These are phyloP conservation scores for Eugenia klotzschiana DNA, from an alignment of 441 rosid genomes.

Conservation along the genomic window DNA sequence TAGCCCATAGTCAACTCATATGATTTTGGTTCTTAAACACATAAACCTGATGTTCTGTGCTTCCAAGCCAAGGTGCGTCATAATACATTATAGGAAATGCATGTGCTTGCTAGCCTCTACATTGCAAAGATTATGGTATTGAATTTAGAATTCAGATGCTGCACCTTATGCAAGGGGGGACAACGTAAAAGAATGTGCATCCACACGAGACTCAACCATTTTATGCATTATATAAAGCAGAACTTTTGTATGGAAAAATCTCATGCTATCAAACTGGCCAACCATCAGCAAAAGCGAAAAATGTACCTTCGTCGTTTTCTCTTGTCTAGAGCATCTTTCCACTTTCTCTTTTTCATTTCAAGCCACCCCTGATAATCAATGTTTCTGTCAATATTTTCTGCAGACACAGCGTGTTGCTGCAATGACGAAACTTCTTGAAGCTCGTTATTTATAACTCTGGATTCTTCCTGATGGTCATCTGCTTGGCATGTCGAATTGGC, in stretches of 20 bases:
- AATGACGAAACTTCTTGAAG: constrained; percentile 19
- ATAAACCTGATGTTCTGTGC: neutral
- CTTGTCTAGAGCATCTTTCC: constrained; percentile 53
- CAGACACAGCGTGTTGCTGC: constrained; percentile 13
- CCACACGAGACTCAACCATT: neutral
- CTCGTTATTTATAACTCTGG: constrained; percentile 4
- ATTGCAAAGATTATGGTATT: neutral
- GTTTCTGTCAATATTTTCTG: constrained; percentile 53
- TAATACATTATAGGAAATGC: neutral
- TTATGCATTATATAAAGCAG: neutral
- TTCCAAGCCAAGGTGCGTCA: neutral
- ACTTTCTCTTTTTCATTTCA: constrained; percentile 80
- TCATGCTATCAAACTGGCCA: neutral
- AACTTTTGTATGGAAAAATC: neutral
- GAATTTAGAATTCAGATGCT: neutral
- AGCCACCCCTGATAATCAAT: constrained; percentile 96
- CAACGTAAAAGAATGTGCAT: neutral
- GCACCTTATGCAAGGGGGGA: neutral
- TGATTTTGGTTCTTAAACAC: neutral
- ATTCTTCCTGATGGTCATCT: constrained; percentile 13
- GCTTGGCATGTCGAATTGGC: constrained; percentile 10
- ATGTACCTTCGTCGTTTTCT: constrained; percentile 72
- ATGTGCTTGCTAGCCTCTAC: neutral
- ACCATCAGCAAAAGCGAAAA: neutral
- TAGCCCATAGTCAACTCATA: neutral